These are phyloP conservation scores for Arachis monticola DNA, from an alignment of 331 rosid genomes.

Conservation along the genomic window DNA sequence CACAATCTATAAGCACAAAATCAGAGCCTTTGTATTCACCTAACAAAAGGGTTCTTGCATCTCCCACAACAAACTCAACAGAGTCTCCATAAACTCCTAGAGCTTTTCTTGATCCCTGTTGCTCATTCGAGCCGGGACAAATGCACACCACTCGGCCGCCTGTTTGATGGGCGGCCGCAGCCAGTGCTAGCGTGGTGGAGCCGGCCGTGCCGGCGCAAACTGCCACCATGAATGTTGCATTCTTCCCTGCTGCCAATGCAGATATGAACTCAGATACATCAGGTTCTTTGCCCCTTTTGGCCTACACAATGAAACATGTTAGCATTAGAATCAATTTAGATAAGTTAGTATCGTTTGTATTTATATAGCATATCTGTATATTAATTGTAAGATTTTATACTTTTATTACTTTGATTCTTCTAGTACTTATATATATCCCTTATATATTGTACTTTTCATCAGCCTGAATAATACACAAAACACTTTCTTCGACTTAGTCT, in stretches of 20 bases:
- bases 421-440: too few relatives aligned
- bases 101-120: slow-evolving; percentile 37
- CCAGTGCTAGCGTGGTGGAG: slow-evolving; percentile 53
- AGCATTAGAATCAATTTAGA: too few relatives aligned
- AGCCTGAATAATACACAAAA: too few relatives aligned
- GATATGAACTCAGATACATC: slow-evolving; percentile 79
- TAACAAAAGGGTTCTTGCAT: slow-evolving; percentile 51
- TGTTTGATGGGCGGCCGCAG: slow-evolving; percentile 66
- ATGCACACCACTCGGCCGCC: slow-evolving; percentile 64
- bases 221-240: slow-evolving; percentile 66
- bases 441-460: too few relatives aligned
- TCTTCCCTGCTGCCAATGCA: slow-evolving; percentile 82
- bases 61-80: slow-evolving; percentile 70
- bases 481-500: too few relatives aligned
- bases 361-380: too few relatives aligned
- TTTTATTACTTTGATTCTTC: too few relatives aligned
- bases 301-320: slow-evolving; percentile 39
- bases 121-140: slow-evolving; percentile 39
- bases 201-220: slow-evolving; percentile 43
- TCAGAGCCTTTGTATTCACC: slow-evolving; percentile 62
- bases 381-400: too few relatives aligned
- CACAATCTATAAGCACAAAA: slow-evolving; percentile 76
- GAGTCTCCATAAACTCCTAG: slow-evolving; percentile 43
- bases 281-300: slow-evolving; percentile 59
- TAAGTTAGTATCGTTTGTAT: too few relatives aligned